phyloP scores from a whole-genome alignment of 331 rosid species.

The Quercus lobata region DNA sequence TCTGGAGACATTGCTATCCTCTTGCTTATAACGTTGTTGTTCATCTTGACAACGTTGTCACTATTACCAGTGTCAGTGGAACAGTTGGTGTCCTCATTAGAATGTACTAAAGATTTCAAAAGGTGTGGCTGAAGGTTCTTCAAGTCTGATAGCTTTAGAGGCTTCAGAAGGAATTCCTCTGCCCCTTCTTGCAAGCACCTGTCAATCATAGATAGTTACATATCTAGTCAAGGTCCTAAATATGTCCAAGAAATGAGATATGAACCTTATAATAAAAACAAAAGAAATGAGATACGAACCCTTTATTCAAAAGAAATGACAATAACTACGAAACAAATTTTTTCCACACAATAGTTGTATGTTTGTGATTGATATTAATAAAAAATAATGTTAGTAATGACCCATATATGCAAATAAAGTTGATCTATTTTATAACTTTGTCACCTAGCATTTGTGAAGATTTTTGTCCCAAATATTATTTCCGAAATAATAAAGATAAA shows the following conservation, averaged over 20 bases:
- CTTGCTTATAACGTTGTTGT: constrained; percentile 28
- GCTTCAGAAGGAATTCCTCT: constrained; percentile 88
- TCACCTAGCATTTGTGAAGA: no score
- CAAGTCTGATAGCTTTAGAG: constrained; percentile 76
- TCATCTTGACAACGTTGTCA: constrained; percentile 16
- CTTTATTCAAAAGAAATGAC: no score
- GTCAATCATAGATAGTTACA: not conserved
- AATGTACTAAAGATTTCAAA: constrained; percentile 35
- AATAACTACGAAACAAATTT: no score
- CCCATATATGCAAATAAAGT: no score
- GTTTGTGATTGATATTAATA: no score
- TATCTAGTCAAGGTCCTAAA: not conserved
- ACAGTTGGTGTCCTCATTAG: constrained; percentile 17
- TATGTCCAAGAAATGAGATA: no score
- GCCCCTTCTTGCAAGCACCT: constrained; percentile 99
- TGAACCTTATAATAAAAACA: no score
- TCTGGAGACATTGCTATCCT: constrained; percentile 60
- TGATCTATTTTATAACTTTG: no score
- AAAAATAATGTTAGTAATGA: no score
- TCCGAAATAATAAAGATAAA: no score
- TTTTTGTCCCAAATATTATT: not conserved
- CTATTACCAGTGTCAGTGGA: constrained; percentile 13
- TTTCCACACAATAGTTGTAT: no score
- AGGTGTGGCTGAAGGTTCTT: constrained; percentile 76
- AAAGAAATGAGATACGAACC: no score